Evolutionary conservation across 1,284 basidiomycete genomes (phyloP).

Genomic region (Ganoderma meredithae): DNA sequence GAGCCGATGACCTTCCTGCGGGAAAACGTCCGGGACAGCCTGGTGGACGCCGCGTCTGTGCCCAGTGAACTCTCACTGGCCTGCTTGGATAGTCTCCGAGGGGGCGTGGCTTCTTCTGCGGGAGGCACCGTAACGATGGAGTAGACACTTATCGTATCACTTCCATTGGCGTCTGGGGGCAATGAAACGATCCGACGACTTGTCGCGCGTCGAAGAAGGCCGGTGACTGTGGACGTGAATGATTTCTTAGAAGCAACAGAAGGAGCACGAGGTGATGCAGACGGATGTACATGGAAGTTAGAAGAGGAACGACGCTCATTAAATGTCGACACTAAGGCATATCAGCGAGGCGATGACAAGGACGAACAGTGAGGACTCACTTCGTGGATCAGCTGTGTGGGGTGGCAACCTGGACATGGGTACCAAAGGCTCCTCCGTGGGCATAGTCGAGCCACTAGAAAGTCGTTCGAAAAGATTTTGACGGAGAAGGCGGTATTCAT

Average conservation of each 20-base stretch:
- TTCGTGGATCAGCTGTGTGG: slow-evolving; percentile 30
- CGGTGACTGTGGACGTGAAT: slow-evolving; percentile 63
- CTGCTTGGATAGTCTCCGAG: slow-evolving; percentile 53
- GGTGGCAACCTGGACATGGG: slow-evolving; percentile 47
- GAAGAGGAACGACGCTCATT: slow-evolving; percentile 52
- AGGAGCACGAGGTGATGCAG: slow-evolving; percentile 52
- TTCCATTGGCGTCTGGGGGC: slow-evolving; percentile 50
- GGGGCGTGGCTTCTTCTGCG: slow-evolving; percentile 46
- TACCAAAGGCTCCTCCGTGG: slow-evolving; percentile 66
- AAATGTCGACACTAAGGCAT: slow-evolving; percentile 37
- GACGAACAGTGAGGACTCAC: slow-evolving; percentile 26
- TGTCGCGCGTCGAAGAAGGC: slow-evolving; percentile 63
- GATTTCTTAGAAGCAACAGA: slow-evolving; percentile 70
- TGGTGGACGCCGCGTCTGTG: slow-evolving; percentile 51
- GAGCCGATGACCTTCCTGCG: slow-evolving; percentile 31
- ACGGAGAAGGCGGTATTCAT: slow-evolving; percentile 78
- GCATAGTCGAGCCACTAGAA: slow-evolving; percentile 60
- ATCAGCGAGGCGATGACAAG: not conserved
- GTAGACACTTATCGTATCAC: slow-evolving; percentile 62
- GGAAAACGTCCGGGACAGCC: slow-evolving; percentile 30
- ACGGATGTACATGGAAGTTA: slow-evolving; percentile 54
- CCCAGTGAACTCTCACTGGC: slow-evolving; percentile 57
- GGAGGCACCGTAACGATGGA: slow-evolving; percentile 54
- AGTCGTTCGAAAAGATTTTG: slow-evolving; percentile 81
- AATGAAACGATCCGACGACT: slow-evolving; percentile 54